These are phyloP conservation scores for Trypanosomatidae sp. DNA, from an alignment of 208 protist genomes.

Conservation along the genomic window DNA sequence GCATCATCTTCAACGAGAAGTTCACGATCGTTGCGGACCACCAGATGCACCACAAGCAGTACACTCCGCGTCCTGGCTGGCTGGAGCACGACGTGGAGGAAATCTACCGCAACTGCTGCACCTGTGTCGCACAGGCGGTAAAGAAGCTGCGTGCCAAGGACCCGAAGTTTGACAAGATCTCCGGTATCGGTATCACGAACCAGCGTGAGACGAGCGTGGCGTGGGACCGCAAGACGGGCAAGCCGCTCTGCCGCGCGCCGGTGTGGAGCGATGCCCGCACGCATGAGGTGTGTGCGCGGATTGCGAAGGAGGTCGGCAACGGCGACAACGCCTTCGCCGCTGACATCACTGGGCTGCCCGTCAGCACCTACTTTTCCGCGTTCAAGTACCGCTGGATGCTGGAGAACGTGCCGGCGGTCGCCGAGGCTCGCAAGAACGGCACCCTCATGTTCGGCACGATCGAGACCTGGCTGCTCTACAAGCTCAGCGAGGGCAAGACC, in stretches of 20 bases:
- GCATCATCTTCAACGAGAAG: conserved; percentile 92
- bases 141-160: conserved; percentile 43
- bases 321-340: conserved; percentile 48
- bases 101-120: conserved; percentile 81
- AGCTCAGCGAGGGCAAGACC: conserved; percentile 78
- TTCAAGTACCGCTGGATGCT: conserved; percentile 98
- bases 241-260: conserved; percentile 96
- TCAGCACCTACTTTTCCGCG: conserved; percentile 97
- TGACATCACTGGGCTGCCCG: conserved; percentile 88
- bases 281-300: conserved; percentile 39
- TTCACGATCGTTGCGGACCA: conserved; percentile 55
- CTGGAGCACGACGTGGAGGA: conserved; percentile 96
- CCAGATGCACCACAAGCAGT: conserved; percentile 83
- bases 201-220: conserved; percentile 98
- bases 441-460: conserved; percentile 95
- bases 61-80: conserved; percentile 92
- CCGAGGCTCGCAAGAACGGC: conserved; percentile 60
- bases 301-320: conserved; percentile 39
- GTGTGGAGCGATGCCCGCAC: conserved; percentile 92
- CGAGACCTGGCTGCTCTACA: conserved; percentile 98
- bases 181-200: conserved; percentile 97
- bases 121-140: conserved; percentile 75
- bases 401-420: conserved; percentile 92
- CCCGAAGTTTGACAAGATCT: conserved; percentile 43
- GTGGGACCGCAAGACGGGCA: conserved; percentile 96